Conservation (phyloP, 2,329 filamentous ascomycete genomes). For the Chaetothyriales sp. region DNA sequence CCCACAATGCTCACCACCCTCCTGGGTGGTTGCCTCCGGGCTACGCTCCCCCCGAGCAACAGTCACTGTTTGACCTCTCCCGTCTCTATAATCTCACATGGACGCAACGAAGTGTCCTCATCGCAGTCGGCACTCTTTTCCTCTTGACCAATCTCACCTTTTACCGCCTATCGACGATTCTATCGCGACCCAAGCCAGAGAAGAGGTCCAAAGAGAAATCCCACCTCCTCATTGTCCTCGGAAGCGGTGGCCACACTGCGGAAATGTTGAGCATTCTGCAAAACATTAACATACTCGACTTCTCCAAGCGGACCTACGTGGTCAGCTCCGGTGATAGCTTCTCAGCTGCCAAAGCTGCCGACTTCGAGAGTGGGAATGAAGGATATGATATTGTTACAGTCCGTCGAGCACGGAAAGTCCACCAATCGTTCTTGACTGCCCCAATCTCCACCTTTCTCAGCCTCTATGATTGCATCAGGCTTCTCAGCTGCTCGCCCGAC, state of each 20-base stretch:
- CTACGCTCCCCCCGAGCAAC: not conserved
- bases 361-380: conserved; percentile 57
- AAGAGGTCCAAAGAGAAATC: conserved; percentile 15
- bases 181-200: conserved; percentile 2
- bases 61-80: not conserved
- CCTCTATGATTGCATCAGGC: conserved; percentile 47
- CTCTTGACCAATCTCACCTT: conserved; percentile 9
- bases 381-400: conserved; percentile 56
- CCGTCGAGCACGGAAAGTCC: conserved; percentile 63
- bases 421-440: conserved; percentile 57
- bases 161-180: conserved; percentile 9
- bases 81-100: conserved; percentile 1
- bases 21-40: not conserved
- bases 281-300: conserved; percentile 37
- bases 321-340: conserved; percentile 63
- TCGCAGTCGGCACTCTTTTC: conserved; percentile 1
- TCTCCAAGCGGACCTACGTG: conserved; percentile 63
- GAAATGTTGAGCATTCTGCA: conserved; percentile 84
- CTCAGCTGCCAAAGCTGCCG: conserved; percentile 48
- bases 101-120: conserved; percentile 2
- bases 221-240: conserved; percentile 67
- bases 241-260: conserved; percentile 84
- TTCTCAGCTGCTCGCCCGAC: conserved; percentile 51
- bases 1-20: not conserved
- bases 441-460: conserved; percentile 46